Conservation (phyloP, 208 protist species). For the Trypanosoma boissoni region DNA sequence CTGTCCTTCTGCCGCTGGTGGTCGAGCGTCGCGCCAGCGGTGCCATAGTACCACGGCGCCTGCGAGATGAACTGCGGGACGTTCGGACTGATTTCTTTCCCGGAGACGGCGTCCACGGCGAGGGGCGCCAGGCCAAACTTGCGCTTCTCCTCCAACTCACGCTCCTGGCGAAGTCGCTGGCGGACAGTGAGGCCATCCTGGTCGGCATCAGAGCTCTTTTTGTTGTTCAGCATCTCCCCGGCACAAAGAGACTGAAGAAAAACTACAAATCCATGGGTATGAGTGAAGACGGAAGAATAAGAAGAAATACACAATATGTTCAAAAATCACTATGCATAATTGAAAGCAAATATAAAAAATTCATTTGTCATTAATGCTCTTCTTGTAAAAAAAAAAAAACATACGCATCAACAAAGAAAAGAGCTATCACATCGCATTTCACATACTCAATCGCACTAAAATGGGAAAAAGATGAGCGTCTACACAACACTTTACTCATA, state of each 20-base stretch:
- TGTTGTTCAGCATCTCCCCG: slow-evolving; percentile 28
- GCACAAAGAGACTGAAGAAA: background rate
- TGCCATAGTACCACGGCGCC: slow-evolving; percentile 96
- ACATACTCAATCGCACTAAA: too few relatives aligned
- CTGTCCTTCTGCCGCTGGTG: slow-evolving; percentile 79
- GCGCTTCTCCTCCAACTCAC: slow-evolving; percentile 85
- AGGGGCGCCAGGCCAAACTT: slow-evolving; percentile 84
- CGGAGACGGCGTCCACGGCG: slow-evolving; percentile 69
- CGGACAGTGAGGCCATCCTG: slow-evolving; percentile 45
- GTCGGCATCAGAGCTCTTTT: slow-evolving; percentile 17
- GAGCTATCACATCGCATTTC: too few relatives aligned
- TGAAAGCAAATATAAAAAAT: too few relatives aligned
- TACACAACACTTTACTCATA: background rate
- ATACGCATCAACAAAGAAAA: too few relatives aligned
- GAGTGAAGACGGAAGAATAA: background rate
- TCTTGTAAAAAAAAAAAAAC: too few relatives aligned
- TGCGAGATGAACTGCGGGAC: slow-evolving; percentile 97
- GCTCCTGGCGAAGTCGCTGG: slow-evolving; percentile 67
- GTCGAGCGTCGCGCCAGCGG: slow-evolving; percentile 73
- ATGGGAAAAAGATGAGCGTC: too few relatives aligned
- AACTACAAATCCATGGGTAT: slow-evolving; percentile 7
- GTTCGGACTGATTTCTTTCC: slow-evolving; percentile 96
- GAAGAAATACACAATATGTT: too few relatives aligned
- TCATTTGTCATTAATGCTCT: too few relatives aligned
- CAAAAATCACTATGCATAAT: too few relatives aligned